Evolutionary conservation across 495 filamentous ascomycete genomes (phyloP).

Genomic region (Cairneyella variabilis): DNA sequence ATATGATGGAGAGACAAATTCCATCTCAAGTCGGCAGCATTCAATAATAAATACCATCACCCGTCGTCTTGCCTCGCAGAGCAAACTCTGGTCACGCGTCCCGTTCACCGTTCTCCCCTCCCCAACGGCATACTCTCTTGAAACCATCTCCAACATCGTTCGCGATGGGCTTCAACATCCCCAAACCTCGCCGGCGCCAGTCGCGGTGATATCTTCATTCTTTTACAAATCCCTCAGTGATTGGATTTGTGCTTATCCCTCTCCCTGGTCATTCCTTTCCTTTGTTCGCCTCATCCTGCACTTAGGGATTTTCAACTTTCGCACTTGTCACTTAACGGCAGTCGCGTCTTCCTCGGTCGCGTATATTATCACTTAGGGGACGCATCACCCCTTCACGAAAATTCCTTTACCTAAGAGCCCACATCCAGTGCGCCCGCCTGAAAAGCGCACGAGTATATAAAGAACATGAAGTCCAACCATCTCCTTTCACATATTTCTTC

Average conservation of each 20-base stretch:
- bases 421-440: too few relatives aligned
- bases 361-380: constrained; percentile 11
- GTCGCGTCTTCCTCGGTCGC: constrained; percentile 8
- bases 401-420: not conserved
- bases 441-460: too few relatives aligned
- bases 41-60: too few relatives aligned
- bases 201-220: constrained; percentile 5
- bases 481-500: too few relatives aligned
- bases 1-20: too few relatives aligned
- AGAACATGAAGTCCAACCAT: too few relatives aligned
- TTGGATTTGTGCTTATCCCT: constrained; percentile 16
- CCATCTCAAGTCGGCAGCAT: too few relatives aligned
- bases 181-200: not conserved
- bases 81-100: too few relatives aligned
- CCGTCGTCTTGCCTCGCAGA: too few relatives aligned
- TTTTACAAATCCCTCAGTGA: constrained; percentile 17
- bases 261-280: constrained; percentile 1
- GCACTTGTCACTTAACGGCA: not conserved
- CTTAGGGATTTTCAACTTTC: constrained; percentile 6
- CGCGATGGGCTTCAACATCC: not conserved
- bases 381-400: not conserved
- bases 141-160: not conserved
- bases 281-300: constrained; percentile 7
- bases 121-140: not conserved
- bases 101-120: too few relatives aligned